A percentile compares a stretch with the other conserved stretches of the same genome.
These are phyloP conservation scores for Rugosomyces carneus DNA, from an alignment of 1,284 basidiomycete species.

Conservation along the genomic window DNA sequence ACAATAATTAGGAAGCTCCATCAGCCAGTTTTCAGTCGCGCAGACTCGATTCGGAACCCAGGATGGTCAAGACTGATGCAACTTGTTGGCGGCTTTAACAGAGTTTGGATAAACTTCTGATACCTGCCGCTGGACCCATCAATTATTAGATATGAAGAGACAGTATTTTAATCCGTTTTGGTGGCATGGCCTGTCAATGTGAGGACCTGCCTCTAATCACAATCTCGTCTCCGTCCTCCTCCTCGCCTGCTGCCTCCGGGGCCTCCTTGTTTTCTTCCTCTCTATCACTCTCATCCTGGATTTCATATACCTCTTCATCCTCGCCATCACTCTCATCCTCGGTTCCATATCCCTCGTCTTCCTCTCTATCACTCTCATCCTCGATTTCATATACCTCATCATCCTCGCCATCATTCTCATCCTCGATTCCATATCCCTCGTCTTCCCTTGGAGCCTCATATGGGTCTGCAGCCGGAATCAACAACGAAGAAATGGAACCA, in stretches of 20 bases:
- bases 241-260: slow-evolving; percentile 41
- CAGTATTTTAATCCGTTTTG: slow-evolving; percentile 69
- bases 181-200: slow-evolving; percentile 36
- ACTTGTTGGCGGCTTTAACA: slow-evolving; percentile 94
- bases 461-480: slow-evolving; percentile 79
- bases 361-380: slow-evolving; percentile 75
- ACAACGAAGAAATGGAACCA: slow-evolving; percentile 81
- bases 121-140: slow-evolving; percentile 97
- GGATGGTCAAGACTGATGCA: slow-evolving; percentile 77
- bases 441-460: slow-evolving; percentile 84
- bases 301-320: no score
- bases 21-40: slow-evolving; percentile 97
- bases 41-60: slow-evolving; percentile 84
- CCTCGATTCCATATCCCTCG: slow-evolving; percentile 91
- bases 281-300: no score
- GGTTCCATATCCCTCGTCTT: slow-evolving; percentile 79
- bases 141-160: slow-evolving; percentile 91
- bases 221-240: slow-evolving; percentile 56
- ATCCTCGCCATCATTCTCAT: slow-evolving; percentile 89
- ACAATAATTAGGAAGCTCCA: slow-evolving; percentile 95
- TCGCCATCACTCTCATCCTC: slow-evolving; percentile 76
- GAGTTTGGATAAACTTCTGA: slow-evolving; percentile 90
- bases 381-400: slow-evolving; percentile 80
- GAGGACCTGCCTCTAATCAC: slow-evolving; percentile 65
- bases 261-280: slow-evolving; percentile 58